These are phyloP conservation scores for Vickermania ingenoplastis DNA, from an alignment of 208 protist genomes.

Conservation along the genomic window DNA sequence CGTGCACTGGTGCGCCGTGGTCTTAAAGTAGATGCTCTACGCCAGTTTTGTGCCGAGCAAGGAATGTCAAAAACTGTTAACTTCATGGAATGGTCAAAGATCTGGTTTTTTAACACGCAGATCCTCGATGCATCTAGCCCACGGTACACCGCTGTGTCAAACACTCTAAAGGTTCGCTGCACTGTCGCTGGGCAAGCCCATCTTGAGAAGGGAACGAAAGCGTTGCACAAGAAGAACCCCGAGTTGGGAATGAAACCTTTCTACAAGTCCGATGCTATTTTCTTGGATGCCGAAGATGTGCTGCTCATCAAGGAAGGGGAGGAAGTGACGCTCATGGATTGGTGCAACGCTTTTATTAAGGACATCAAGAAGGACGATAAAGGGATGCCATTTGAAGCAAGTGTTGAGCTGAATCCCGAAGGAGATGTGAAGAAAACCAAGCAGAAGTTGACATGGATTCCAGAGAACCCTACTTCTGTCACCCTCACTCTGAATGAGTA, in stretches of 20 bases:
- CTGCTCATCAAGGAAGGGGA: slow-evolving; percentile 84
- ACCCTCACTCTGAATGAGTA: slow-evolving; percentile 86
- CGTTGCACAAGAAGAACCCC: slow-evolving; percentile 92
- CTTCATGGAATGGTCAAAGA: slow-evolving; percentile 97
- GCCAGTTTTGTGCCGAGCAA: slow-evolving; percentile 94
- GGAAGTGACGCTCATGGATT: slow-evolving; percentile 98
- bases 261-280: slow-evolving; percentile 81
- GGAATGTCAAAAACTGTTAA: slow-evolving; percentile 95
- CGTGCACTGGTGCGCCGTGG: slow-evolving; percentile 94
- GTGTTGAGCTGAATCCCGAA: slow-evolving; percentile 78
- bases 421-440: slow-evolving; percentile 97
- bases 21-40: slow-evolving; percentile 94
- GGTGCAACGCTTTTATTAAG: slow-evolving; percentile 93
- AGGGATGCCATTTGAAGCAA: slow-evolving; percentile 47
- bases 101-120: slow-evolving; percentile 98
- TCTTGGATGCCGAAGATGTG: slow-evolving; percentile 93
- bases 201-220: slow-evolving; percentile 51
- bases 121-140: slow-evolving; percentile 95
- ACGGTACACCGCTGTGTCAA: slow-evolving; percentile 92
- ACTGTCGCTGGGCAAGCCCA: slow-evolving; percentile 50
- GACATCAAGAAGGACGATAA: slow-evolving; percentile 45
- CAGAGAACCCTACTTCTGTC: slow-evolving; percentile 63
- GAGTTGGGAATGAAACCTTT: slow-evolving; percentile 90
- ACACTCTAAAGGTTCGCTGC: slow-evolving; percentile 72
- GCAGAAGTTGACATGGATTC: slow-evolving; percentile 97